Evolutionary conservation across 1,139 yeast genomes (phyloP), one percentile per base, ranked within the genome.

Genomic region (Blastobotrys aristatus): DNA sequence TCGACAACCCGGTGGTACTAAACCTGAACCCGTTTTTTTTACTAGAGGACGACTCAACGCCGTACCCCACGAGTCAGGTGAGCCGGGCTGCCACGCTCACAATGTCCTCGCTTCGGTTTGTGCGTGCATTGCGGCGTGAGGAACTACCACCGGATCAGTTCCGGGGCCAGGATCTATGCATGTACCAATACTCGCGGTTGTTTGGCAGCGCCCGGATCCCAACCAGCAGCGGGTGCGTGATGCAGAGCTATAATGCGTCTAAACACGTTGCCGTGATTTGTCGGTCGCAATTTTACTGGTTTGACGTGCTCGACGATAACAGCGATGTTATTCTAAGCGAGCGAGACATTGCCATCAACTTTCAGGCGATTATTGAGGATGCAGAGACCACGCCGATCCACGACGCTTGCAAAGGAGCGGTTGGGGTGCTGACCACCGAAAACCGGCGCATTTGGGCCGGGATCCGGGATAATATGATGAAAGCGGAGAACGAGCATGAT

Each of bases 261-360:
- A 84, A 80, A 59, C 96, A 88, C 64, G 80, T 88, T 47, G 84
- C 86, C 27, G 90, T 88, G n/a, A 70, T 86, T 64, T 82, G 89
- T 55, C 82, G 84, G 60, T 85, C 95, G 4, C 96, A 88, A 65
- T 84, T 87, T 66, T 88, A 88, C 68, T 88, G 96, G 96, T 88
- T 88, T 64, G 95, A 88, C 63, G 96, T 88, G 2, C 71, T 88
- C 60, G 95, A 87, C 65, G 74, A 74, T 47, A 71, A 80, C 52
- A 79, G 84, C 62, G 82, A 84, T 59, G 71, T 88, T 54, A 74
- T 85, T 46, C 69, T 86, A 60, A 74, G 82, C 2, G 94, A 87
- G 61, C 80, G 77, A 50, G 95, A 86, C 63, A 74, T 88, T 59
- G 82, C 80, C 53, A 72, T 82, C 61, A 88, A 87, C 65, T 81